Evolutionary conservation across 495 filamentous ascomycete species (phyloP), one percentile per base, ranked within the genome.

Genomic region (Xanthoparmelia taractica): DNA sequence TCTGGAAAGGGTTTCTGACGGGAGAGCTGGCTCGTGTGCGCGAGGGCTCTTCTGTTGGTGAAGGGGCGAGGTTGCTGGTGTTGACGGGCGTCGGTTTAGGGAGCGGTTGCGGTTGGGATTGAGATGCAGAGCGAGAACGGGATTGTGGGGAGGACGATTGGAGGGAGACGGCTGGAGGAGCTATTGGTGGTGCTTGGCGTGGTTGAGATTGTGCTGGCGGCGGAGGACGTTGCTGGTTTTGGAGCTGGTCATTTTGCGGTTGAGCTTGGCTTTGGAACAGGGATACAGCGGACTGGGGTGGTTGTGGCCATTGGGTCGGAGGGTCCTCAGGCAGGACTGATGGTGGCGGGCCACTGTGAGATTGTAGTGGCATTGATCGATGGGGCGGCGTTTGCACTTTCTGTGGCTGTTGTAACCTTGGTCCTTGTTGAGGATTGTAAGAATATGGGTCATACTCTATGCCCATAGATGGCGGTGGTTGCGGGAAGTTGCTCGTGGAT

Each of bases 1-100:
- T 57, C 41, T 64, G 65, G 48, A 65, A 69, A 11, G 65, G 67
- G 31, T 66, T 69, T 12, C 45, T 56, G 27, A 66, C 41, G 10
- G 65, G 61, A 13, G 58, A 66, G 5, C 61, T 31, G 38, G 57
- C 45, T 23, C 57, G 57, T 23, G 48, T 55, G 27, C 57, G 61
- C 13, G 57, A 38, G 13, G 50, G 31, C 12, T 57, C 64, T 27
- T 59, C 58, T 59, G 66, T 57, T 45, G 64, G 50, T 4, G 64
- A 61, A 0, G 52, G 52, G 27, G 50, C 27, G 29, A 64, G 38
- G 20, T 15, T 59, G 23, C 33, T 36, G 11, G 33, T 50, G 20
- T 38, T 61, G 59, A 41, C 55, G 47, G 23, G 25, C 17, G 54
- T 41, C n/a, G 27, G 61, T 47, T 57, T 27, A 4, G 36, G 23